phyloP scores from a whole-genome alignment of 2,329 filamentous ascomycete species.

The Shiraia sp. region DNA sequence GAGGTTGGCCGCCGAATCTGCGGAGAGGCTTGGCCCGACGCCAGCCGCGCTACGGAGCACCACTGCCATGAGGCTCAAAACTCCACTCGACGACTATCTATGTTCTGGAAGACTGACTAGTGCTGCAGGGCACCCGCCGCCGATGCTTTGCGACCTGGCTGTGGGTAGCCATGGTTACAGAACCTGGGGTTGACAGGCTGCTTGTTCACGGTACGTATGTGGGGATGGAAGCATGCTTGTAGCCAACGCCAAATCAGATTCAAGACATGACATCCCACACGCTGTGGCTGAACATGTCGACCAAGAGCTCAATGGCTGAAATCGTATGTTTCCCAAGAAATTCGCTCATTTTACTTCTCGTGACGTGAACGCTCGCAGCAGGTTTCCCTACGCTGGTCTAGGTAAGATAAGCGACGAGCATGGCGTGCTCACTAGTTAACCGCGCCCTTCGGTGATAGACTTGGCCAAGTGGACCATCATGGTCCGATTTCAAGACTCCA shows the following conservation, averaged over 20 bases:
- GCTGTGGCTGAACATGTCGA: no score
- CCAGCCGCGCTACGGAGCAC: conserved; percentile 12
- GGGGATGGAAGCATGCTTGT: neutral
- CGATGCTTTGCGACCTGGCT: conserved; percentile 13
- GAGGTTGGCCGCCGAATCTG: conserved; percentile 3
- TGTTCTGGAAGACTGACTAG: no score
- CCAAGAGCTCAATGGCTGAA: no score
- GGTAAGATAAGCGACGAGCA: no score
- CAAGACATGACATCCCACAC: no score
- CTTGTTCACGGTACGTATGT: no score
- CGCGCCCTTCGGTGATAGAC: neutral
- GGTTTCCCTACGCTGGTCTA: no score
- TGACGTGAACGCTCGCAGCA: no score
- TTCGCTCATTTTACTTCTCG: no score
- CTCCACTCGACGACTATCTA: neutral
- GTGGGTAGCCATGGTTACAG: neutral
- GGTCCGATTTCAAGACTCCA: conserved; percentile 1
- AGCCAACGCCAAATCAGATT: no score
- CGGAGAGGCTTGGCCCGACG: conserved; percentile 17
- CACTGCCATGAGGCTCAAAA: conserved; percentile 17
- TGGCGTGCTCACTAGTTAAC: no score
- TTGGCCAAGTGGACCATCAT: neutral
- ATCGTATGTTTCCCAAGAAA: no score
- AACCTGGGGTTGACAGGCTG: neutral
- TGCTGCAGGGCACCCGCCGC: conserved; percentile 1